Percentiles rank a stretch among this genome's conserved stretches.
These are phyloP conservation scores for Aciculosporium take DNA, from an alignment of 2,329 filamentous ascomycete species.

Conservation along the genomic window DNA sequence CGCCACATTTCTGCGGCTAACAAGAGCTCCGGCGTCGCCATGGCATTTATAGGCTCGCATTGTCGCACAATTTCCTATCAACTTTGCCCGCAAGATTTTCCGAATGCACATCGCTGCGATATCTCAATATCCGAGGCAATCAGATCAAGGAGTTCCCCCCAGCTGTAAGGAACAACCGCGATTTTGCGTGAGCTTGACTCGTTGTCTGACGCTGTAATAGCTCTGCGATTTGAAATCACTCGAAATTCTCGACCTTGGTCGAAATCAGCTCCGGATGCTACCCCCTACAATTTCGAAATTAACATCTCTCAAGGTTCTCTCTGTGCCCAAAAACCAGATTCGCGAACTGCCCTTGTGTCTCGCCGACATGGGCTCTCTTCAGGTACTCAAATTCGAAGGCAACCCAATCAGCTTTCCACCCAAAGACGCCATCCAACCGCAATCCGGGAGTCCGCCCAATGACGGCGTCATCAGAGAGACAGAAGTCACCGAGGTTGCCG, in stretches of 20 bases:
- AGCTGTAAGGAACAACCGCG: constrained; percentile 26
- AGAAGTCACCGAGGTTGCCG: constrained; percentile 46
- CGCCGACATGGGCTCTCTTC: constrained; percentile 78
- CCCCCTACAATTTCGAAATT: constrained; percentile 69
- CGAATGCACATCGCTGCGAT: constrained; percentile 64
- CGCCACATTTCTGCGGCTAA: constrained; percentile 1
- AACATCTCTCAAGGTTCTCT: constrained; percentile 76
- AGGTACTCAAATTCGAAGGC: constrained; percentile 78
- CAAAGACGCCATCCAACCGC: constrained; percentile 49
- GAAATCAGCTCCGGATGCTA: constrained; percentile 67
- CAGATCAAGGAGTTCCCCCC: constrained; percentile 49
- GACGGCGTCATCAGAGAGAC: constrained; percentile 40
- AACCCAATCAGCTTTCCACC: constrained; percentile 76
- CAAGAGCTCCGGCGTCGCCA: background rate
- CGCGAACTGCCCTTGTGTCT: constrained; percentile 71
- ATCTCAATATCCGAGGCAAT: constrained; percentile 70
- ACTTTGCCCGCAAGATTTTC: constrained; percentile 57
- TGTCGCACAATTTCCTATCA: constrained; percentile 66
- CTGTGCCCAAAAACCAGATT: constrained; percentile 75
- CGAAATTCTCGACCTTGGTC: constrained; percentile 84
- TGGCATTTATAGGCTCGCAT: constrained; percentile 44
- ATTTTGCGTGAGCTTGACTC: constrained; percentile 6
- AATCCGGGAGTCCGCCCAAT: constrained; percentile 39
- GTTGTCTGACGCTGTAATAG: constrained; percentile 30
- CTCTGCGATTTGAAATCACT: constrained; percentile 74